phyloP scores from a whole-genome alignment of 2,329 filamentous ascomycete species.

The Apiospora marii region DNA sequence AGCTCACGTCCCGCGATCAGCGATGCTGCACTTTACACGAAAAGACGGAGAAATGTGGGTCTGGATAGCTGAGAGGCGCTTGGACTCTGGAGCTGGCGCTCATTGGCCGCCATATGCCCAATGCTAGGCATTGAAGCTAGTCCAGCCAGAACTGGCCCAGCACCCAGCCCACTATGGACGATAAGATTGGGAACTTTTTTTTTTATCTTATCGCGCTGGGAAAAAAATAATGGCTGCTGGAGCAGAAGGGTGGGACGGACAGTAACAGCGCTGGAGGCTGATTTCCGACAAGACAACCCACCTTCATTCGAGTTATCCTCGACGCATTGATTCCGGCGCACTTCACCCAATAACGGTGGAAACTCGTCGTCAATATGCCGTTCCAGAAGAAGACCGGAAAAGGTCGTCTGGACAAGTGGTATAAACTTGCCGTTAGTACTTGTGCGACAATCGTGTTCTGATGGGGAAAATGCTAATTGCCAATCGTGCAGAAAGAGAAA shows the following conservation, averaged over 20 bases:
- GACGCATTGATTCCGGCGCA: background rate
- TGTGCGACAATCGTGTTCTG: too few species aligned
- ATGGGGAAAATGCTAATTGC: background rate
- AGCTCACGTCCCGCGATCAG: constrained; percentile 20
- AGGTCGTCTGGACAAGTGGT: constrained; percentile 98
- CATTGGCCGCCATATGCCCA: background rate
- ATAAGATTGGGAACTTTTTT: constrained; percentile 15
- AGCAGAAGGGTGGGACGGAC: constrained; percentile 15
- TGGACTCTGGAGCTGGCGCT: background rate
- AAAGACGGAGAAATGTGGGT: constrained; percentile 5
- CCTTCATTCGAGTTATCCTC: constrained; percentile 7
- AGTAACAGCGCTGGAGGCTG: constrained; percentile 10
- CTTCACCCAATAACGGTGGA: background rate
- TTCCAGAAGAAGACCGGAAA: constrained; percentile 99
- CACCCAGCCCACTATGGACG: background rate
- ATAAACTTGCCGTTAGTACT: constrained; percentile 75
- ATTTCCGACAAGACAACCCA: constrained; percentile 14
- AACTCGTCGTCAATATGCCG: constrained; percentile 67
- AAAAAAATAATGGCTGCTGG: constrained; percentile 20
- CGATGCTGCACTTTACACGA: constrained; percentile 18
- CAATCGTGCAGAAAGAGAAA: constrained; percentile 75
- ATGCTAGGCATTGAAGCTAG: background rate
- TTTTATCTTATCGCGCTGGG: constrained; percentile 8
- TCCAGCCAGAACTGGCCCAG: background rate
- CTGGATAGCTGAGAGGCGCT: background rate